phyloP scores from a whole-genome alignment of 2,329 filamentous ascomycete species.

The Bipolaris sorokiniana region DNA sequence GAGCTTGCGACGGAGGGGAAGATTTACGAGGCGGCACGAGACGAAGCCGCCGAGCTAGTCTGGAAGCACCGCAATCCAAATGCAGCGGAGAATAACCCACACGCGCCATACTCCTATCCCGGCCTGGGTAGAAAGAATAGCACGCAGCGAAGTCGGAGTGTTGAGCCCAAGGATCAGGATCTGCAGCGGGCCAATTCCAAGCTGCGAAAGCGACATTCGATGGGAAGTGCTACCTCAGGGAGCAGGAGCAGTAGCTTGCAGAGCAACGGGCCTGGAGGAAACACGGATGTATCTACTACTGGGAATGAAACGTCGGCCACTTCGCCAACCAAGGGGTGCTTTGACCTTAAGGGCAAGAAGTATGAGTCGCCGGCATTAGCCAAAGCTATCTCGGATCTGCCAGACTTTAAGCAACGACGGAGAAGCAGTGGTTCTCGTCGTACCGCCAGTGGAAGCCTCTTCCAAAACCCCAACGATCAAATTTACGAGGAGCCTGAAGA shows the following conservation, averaged over 20 bases:
- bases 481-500: constrained; percentile 88
- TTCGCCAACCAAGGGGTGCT: constrained; percentile 10
- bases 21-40: constrained; percentile 72
- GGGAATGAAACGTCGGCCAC: not conserved
- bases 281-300: constrained; percentile 30
- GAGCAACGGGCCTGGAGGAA: constrained; percentile 45
- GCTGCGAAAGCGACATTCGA: constrained; percentile 45
- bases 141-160: constrained; percentile 64
- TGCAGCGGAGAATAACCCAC: constrained; percentile 65
- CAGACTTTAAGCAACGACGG: constrained; percentile 49
- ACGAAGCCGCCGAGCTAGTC: constrained; percentile 80
- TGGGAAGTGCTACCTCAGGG: constrained; percentile 41
- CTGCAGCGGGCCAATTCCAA: constrained; percentile 43
- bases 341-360: constrained; percentile 22
- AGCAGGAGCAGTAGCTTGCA: constrained; percentile 49
- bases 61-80: constrained; percentile 76
- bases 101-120: constrained; percentile 61
- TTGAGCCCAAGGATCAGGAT: constrained; percentile 39
- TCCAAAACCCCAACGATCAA: constrained; percentile 73
- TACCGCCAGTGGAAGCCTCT: constrained; percentile 73
- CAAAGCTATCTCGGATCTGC: constrained; percentile 37
- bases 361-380: constrained; percentile 45
- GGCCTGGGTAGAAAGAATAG: constrained; percentile 69
- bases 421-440: constrained; percentile 71
- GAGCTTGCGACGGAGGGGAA: constrained; percentile 68